Conservation (phyloP, 106 monocot species). For the Platanthera zijinensis region DNA sequence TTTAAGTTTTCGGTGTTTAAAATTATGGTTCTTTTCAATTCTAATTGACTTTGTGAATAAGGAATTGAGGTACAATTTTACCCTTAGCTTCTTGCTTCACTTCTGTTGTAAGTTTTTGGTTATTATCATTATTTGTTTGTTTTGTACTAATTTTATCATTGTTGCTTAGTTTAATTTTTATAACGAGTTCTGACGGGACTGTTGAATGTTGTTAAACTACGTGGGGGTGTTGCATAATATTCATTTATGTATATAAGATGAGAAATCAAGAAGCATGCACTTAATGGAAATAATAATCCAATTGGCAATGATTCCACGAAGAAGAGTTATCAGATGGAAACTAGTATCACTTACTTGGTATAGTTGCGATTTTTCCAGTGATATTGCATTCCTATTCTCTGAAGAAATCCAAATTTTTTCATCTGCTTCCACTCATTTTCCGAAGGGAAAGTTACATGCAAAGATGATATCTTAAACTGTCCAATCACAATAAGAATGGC, state of each 20-base stretch:
- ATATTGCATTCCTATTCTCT: constrained; percentile 93
- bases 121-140: too few species aligned
- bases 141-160: too few species aligned
- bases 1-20: too few species aligned
- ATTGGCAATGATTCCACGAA: not conserved
- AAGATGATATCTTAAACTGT: constrained; percentile 79
- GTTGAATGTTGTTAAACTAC: too few species aligned
- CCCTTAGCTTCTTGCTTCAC: too few species aligned
- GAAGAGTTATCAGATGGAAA: not conserved
- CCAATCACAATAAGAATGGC: not conserved
- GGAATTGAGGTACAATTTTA: too few species aligned
- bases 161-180: too few species aligned
- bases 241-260: not conserved
- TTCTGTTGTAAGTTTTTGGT: too few species aligned
- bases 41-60: too few species aligned
- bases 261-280: not conserved
- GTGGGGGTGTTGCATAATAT: not conserved
- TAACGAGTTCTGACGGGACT: too few species aligned
- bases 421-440: constrained; percentile 78
- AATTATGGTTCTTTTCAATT: too few species aligned
- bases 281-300: not conserved
- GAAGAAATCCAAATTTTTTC: constrained; percentile 67
- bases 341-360: constrained; percentile 44
- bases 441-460: constrained; percentile 89
- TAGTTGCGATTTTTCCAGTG: constrained; percentile 99